phyloP scores from a whole-genome alignment of 495 filamentous ascomycete species.

The Daldinia vernicosa region DNA sequence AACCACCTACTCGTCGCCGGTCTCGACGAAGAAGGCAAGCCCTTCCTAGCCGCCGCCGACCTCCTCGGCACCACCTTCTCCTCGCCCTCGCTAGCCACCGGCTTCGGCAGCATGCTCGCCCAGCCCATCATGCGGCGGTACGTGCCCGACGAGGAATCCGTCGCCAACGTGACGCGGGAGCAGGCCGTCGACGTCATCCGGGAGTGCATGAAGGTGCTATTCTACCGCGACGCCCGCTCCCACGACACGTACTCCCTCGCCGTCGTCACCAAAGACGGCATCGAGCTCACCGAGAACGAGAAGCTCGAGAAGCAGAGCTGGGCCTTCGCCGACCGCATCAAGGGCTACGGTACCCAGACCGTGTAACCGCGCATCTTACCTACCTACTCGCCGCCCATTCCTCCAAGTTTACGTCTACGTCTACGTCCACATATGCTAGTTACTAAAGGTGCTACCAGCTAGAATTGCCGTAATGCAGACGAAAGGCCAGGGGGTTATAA shows the following conservation, averaged over 20 bases:
- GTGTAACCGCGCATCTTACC: constrained; percentile 44
- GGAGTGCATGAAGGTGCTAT: constrained; percentile 97
- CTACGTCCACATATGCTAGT: neutral
- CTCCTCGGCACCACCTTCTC: constrained; percentile 91
- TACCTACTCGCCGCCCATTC: neutral
- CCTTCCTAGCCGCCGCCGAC: constrained; percentile 90
- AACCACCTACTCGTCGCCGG: constrained; percentile 92
- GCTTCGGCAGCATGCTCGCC: constrained; percentile 91
- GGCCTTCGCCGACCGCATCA: constrained; percentile 92
- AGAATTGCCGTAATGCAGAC: neutral
- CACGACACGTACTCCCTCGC: constrained; percentile 91
- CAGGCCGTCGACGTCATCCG: constrained; percentile 79
- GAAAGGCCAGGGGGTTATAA: neutral
- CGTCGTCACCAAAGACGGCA: constrained; percentile 82
- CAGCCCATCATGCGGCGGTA: constrained; percentile 86
- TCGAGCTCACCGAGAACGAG: constrained; percentile 84
- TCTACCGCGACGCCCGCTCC: constrained; percentile 95
- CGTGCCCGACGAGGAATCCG: constrained; percentile 81
- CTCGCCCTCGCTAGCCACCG: constrained; percentile 86
- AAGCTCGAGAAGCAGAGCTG: constrained; percentile 83
- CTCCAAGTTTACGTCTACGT: neutral
- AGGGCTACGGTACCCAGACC: constrained; percentile 61
- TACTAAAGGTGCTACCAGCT: neutral
- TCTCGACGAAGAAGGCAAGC: constrained; percentile 78
- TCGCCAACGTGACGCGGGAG: constrained; percentile 75